phyloP scores from a whole-genome alignment of 805 yeast genomes.

The Vanderwaltozyma yarrowii region DNA sequence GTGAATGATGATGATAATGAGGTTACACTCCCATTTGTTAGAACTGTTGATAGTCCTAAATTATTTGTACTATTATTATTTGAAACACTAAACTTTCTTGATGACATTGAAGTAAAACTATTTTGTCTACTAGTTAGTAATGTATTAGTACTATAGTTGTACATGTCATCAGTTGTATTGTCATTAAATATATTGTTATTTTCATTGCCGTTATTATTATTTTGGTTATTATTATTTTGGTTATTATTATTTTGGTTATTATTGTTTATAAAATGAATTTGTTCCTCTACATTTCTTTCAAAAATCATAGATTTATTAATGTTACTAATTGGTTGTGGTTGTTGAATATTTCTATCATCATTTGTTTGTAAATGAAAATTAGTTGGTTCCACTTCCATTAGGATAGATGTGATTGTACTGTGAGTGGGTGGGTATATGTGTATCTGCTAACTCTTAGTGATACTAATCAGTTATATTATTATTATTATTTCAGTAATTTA shows the following conservation, averaged over 20 bases:
- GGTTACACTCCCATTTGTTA: constrained; percentile 1
- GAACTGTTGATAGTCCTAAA: constrained; percentile 1
- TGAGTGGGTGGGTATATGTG: no score
- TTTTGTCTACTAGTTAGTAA: constrained; percentile 2
- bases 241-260: neutral
- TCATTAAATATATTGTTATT: neutral
- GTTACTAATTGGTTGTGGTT: neutral
- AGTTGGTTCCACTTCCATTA: no score
- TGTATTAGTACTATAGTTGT: neutral
- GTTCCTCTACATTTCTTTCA: constrained; percentile 60
- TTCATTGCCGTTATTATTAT: neutral
- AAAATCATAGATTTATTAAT: constrained; percentile 41
- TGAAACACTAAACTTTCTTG: neutral
- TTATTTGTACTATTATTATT: constrained; percentile 1
- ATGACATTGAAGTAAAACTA: neutral
- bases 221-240: neutral
- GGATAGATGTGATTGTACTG: no score
- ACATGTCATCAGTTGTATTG: neutral
- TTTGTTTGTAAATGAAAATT: no score
- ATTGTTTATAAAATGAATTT: constrained; percentile 12
- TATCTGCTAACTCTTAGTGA: no score
- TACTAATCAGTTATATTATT: no score
- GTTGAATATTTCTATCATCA: neutral
- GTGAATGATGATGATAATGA: neutral
- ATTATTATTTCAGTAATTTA: no score